Conservation (phyloP, 169 alveolate genomes). For the Eimeria necatrix region DNA sequence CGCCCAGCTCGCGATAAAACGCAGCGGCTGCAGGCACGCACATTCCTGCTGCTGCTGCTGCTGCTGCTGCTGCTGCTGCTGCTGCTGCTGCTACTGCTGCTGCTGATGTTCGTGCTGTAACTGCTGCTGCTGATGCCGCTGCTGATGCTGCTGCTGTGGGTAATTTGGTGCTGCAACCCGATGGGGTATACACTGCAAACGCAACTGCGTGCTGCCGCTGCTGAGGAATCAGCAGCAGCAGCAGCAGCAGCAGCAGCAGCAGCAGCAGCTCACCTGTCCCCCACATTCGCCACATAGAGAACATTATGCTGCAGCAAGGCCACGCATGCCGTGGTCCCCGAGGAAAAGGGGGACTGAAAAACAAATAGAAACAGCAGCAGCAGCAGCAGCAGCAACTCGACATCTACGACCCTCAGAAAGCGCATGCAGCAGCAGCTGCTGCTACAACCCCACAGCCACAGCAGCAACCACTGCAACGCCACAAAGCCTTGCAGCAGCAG, state of each 20-base stretch:
- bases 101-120: no score
- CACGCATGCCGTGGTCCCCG: conserved; percentile 85
- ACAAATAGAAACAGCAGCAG: background rate
- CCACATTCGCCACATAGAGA: conserved; percentile 82
- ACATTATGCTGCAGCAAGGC: conserved; percentile 76
- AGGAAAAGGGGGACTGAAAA: conserved; percentile 76
- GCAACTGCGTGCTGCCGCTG: background rate
- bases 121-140: no score
- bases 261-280: conserved; percentile 84
- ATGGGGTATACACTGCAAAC: background rate
- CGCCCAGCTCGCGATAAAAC: conserved; percentile 84
- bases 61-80: no score
- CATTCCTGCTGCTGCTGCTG: background rate
- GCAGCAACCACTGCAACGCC: no score
- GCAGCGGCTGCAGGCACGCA: conserved; percentile 80
- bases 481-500: no score
- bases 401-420: no score
- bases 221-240: no score
- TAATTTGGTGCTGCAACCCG: background rate
- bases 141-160: no score
- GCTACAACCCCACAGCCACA: no score
- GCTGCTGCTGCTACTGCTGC: no score
- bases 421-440: no score
- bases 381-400: background rate
- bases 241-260: no score